Conservation (phyloP, 2,329 filamentous ascomycete genomes). For the Fusarium austroafricanum region DNA sequence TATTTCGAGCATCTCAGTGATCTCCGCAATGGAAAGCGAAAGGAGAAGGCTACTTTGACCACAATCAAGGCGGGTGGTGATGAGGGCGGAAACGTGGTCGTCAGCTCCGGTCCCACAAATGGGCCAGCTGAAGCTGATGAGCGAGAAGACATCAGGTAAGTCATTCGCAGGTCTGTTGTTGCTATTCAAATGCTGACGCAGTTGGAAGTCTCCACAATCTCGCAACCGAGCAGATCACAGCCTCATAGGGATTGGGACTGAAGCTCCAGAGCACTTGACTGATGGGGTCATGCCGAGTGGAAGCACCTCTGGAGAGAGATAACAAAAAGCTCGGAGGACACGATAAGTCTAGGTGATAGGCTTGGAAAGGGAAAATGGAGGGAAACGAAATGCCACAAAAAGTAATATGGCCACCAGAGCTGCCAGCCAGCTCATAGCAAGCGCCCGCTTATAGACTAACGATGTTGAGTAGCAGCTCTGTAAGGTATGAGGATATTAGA, state of each 20-base stretch:
- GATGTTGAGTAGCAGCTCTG: slow-evolving; percentile 72
- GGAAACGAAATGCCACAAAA: slow-evolving; percentile 68
- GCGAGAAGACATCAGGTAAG: slow-evolving; percentile 32
- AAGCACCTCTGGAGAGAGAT: slow-evolving; percentile 75
- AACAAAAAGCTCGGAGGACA: slow-evolving; percentile 69
- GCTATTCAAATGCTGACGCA: background rate
- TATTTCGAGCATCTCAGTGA: slow-evolving; percentile 87
- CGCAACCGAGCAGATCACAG: slow-evolving; percentile 53
- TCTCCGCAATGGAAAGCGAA: slow-evolving; percentile 72
- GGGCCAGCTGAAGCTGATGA: slow-evolving; percentile 20
- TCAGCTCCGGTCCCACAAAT: slow-evolving; percentile 31
- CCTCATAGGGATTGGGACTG: slow-evolving; percentile 68
- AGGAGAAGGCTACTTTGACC: slow-evolving; percentile 22
- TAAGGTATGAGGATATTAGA: slow-evolving; percentile 67
- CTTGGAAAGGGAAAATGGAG: slow-evolving; percentile 71
- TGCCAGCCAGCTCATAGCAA: slow-evolving; percentile 69
- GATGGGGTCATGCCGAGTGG: slow-evolving; percentile 72
- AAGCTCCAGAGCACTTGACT: slow-evolving; percentile 74
- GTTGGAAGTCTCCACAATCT: slow-evolving; percentile 22
- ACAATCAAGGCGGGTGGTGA: slow-evolving; percentile 22
- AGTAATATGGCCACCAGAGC: slow-evolving; percentile 70
- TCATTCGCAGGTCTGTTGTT: background rate
- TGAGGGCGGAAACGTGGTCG: slow-evolving; percentile 23
- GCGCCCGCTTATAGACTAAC: slow-evolving; percentile 66
- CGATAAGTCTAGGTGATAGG: slow-evolving; percentile 68